A percentile compares a stretch with the other conserved stretches of the same genome.
phyloP scores from a whole-genome alignment of 371 early-diverging fungal species.

The Synchytrium microbalum region DNA sequence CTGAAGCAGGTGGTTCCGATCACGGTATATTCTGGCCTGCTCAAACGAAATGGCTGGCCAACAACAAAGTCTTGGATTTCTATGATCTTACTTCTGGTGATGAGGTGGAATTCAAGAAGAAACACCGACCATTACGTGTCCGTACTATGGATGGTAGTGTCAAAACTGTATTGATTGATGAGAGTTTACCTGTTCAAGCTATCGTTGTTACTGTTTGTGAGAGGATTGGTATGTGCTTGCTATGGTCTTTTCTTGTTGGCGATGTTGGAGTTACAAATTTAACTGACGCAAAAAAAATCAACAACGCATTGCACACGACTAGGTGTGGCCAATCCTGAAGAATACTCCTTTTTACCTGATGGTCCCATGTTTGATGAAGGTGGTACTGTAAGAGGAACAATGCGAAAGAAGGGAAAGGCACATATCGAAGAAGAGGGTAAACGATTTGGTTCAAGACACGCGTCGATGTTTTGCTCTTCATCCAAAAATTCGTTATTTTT shows the following conservation, averaged over 20 bases:
- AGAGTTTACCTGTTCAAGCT: conserved; percentile 27
- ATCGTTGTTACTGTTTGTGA: conserved; percentile 41
- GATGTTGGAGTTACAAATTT: conserved; percentile 9
- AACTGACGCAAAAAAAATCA: no score
- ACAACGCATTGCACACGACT: neutral
- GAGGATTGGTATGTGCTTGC: conserved; percentile 31
- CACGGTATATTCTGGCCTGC: conserved; percentile 43
- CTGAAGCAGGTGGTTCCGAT: conserved; percentile 36
- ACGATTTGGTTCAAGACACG: neutral
- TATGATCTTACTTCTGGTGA: conserved; percentile 47
- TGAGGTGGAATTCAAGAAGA: conserved; percentile 44
- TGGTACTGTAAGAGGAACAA: neutral
- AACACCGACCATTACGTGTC: conserved; percentile 42
- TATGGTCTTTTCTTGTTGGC: neutral
- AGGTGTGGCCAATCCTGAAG: conserved; percentile 43
- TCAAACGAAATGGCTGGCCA: conserved; percentile 38
- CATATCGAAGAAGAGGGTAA: conserved; percentile 17
- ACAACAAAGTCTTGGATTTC: conserved; percentile 38
- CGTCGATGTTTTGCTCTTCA: conserved; percentile 1
- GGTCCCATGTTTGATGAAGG: neutral
- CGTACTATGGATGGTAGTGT: conserved; percentile 40
- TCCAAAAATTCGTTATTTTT: neutral
- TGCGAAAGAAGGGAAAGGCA: conserved; percentile 2
- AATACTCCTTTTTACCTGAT: conserved; percentile 42
- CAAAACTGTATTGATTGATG: conserved; percentile 47